Conservation (phyloP, 2,329 filamentous ascomycete genomes). For the Trichoderma arundinaceum region DNA sequence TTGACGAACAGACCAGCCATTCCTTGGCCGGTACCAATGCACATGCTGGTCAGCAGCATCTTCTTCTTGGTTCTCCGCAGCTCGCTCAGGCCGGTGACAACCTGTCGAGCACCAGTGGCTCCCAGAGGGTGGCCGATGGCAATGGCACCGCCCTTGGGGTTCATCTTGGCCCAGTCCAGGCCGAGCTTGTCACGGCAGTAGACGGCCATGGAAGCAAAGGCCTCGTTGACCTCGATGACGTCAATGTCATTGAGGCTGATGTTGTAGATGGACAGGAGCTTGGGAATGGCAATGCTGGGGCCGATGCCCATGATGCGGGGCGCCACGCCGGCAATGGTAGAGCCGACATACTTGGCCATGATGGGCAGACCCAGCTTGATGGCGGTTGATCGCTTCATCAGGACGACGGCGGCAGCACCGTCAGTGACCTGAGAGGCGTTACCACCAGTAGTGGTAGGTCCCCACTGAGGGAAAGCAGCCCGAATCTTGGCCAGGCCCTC, state of each 20-base stretch:
- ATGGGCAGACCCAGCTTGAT: constrained; percentile 88
- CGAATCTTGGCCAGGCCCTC: constrained; percentile 85
- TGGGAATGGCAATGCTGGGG: constrained; percentile 74
- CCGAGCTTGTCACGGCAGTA: constrained; percentile 81
- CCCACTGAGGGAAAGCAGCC: constrained; percentile 88
- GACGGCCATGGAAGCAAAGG: constrained; percentile 96
- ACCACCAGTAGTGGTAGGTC: constrained; percentile 77
- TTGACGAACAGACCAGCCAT: constrained; percentile 67
- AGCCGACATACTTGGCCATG: constrained; percentile 90
- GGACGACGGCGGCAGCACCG: constrained; percentile 83
- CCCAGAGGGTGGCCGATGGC: constrained; percentile 84
- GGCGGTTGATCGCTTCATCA: constrained; percentile 94
- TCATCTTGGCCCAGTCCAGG: constrained; percentile 77
- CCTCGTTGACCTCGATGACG: constrained; percentile 94
- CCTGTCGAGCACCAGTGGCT: constrained; percentile 76
- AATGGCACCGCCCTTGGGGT: constrained; percentile 80
- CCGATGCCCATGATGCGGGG: constrained; percentile 98
- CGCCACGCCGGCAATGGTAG: constrained; percentile 86
- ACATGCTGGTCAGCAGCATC: constrained; percentile 92
- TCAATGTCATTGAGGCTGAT: constrained; percentile 83
- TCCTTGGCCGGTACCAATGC: constrained; percentile 71
- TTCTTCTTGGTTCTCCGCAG: constrained; percentile 84
- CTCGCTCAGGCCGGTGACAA: constrained; percentile 89
- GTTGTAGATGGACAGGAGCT: constrained; percentile 82
- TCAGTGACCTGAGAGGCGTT: constrained; percentile 97